These are phyloP conservation scores for Pseudocercospora macadamiae DNA, from an alignment of 2,329 filamentous ascomycete species.

Conservation along the genomic window DNA sequence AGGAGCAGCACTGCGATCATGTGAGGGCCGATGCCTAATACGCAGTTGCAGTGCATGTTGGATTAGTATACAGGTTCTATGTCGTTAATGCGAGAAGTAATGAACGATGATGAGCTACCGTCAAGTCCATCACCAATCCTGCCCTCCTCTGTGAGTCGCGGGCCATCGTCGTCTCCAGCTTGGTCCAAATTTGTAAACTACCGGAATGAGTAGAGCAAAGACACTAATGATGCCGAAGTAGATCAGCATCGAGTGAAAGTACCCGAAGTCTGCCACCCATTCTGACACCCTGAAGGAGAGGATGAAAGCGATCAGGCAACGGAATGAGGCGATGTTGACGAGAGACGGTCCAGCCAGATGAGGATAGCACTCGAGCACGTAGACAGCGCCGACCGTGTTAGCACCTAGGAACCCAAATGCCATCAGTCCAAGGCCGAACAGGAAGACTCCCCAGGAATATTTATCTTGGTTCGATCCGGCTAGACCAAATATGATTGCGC, in stretches of 20 bases:
- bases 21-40: no score
- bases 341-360: slow-evolving; percentile 37
- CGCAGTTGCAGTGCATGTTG: no score
- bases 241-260: slow-evolving; percentile 34
- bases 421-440: slow-evolving; percentile 34
- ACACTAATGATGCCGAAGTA: slow-evolving; percentile 34
- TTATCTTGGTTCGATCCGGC: slow-evolving; percentile 26
- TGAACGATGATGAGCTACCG: no score
- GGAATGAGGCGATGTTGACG: slow-evolving; percentile 38
- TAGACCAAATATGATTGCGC: slow-evolving; percentile 35
- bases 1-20: no score
- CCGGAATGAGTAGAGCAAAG: slow-evolving; percentile 31
- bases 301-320: slow-evolving; percentile 37
- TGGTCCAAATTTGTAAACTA: slow-evolving; percentile 32
- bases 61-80: no score
- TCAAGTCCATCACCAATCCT: slow-evolving; percentile 19
- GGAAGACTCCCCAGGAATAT: slow-evolving; percentile 33
- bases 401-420: slow-evolving; percentile 36
- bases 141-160: slow-evolving; percentile 15
- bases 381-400: slow-evolving; percentile 38
- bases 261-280: slow-evolving; percentile 35
- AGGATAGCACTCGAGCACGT: slow-evolving; percentile 38
- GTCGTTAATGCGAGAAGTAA: no score
- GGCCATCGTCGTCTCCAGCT: slow-evolving; percentile 30
- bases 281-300: slow-evolving; percentile 33